Percentiles rank a stretch among this genome's conserved stretches.
Evolutionary conservation across 257 asterid species (phyloP).

Genomic region (Apocynum venetum): DNA sequence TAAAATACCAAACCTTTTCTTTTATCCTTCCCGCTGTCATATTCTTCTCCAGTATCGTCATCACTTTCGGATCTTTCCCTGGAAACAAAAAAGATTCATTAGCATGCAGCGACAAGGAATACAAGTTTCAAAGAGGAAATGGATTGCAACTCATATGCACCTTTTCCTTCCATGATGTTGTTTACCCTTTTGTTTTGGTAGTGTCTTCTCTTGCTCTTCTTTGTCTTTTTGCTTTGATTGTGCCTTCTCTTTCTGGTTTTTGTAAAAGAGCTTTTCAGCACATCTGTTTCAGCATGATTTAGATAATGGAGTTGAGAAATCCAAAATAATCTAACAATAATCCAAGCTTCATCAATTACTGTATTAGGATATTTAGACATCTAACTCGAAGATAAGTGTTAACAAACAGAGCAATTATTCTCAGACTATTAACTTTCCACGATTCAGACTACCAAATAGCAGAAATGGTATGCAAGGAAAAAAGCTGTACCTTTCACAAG

Average conservation of each 20-base stretch:
- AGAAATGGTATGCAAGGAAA: neutral
- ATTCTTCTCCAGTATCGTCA: constrained; percentile 37
- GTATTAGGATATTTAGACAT: neutral
- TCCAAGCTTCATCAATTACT: neutral
- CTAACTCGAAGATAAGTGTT: neutral
- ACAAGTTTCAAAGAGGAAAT: neutral
- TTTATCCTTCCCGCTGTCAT: constrained; percentile 41
- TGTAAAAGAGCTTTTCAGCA: constrained; percentile 80
- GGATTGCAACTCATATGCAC: constrained; percentile 25
- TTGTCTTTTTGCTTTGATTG: constrained; percentile 36
- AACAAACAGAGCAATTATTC: neutral
- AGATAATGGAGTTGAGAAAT: constrained; percentile 4
- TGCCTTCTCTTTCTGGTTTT: constrained; percentile 73
- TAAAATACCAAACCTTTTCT: constrained; percentile 50
- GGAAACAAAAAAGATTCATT: constrained; percentile 24
- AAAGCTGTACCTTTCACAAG: constrained; percentile 68
- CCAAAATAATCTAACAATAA: neutral
- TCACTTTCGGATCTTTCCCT: constrained; percentile 74
- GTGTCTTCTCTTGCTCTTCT: constrained; percentile 56
- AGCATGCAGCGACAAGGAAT: constrained; percentile 5
- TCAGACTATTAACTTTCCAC: neutral
- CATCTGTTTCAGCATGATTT: constrained; percentile 47
- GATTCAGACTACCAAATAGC: neutral
- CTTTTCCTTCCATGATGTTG: constrained; percentile 55
- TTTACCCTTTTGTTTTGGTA: constrained; percentile 36